phyloP scores from a whole-genome alignment of 2,329 filamentous ascomycete genomes.

The Sarocladium strictum region DNA sequence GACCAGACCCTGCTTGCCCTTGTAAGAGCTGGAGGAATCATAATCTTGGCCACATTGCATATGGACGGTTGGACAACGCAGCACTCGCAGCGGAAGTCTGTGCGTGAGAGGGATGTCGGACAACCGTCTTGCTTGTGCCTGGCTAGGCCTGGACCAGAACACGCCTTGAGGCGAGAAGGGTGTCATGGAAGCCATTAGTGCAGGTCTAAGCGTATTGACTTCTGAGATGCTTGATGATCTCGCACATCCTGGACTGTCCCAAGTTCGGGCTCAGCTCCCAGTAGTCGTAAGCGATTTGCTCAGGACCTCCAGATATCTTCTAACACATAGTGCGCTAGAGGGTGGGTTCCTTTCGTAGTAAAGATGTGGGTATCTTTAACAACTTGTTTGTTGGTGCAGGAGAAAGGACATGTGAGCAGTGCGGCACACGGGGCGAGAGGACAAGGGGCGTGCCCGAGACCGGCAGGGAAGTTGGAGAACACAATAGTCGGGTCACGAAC shows the following conservation, averaged over 20 bases:
- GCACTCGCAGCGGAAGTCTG: slow-evolving; percentile 2
- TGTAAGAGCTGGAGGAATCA: background rate
- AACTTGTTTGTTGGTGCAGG: background rate
- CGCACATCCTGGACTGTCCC: background rate
- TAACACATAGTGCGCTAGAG: background rate
- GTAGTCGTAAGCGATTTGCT: background rate
- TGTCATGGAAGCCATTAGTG: background rate
- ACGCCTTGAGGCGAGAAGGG: background rate
- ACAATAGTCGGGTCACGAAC: background rate
- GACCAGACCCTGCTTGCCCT: background rate
- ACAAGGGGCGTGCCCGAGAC: background rate
- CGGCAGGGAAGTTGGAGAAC: slow-evolving; percentile 12
- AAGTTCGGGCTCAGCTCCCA: background rate
- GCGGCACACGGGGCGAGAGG: slow-evolving; percentile 27
- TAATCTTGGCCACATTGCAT: background rate
- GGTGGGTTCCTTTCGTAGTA: background rate
- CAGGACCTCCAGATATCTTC: background rate
- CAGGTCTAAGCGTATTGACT: background rate
- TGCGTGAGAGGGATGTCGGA: background rate
- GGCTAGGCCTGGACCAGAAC: background rate
- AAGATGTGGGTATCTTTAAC: background rate
- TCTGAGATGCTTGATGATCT: too few relatives aligned
- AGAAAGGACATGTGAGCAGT: background rate
- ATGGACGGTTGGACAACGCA: background rate
- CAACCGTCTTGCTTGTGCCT: background rate